Evolutionary conservation across 495 filamentous ascomycete species (phyloP).

Genomic region (Penicillium bovifimosum): DNA sequence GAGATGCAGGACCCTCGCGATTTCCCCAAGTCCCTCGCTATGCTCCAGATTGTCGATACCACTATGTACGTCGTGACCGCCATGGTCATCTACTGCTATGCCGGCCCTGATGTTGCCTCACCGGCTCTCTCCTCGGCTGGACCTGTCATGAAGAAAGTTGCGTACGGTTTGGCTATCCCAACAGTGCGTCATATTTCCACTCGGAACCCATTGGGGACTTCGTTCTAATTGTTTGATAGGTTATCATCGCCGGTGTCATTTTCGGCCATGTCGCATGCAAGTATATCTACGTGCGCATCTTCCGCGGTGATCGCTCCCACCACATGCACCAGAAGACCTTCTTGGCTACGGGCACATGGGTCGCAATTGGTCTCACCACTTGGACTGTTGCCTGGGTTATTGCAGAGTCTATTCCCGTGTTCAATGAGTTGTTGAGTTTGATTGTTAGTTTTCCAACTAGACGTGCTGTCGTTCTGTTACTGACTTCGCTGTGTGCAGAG

Average conservation of each 20-base stretch:
- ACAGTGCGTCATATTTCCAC: conserved; percentile 36
- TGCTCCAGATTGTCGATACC: conserved; percentile 57
- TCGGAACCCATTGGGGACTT: no score
- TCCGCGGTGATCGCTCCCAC: conserved; percentile 43
- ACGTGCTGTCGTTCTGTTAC: not conserved
- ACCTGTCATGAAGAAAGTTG: conserved; percentile 57
- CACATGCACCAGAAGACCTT: conserved; percentile 52
- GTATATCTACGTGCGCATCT: conserved; percentile 59
- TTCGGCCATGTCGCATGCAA: conserved; percentile 55
- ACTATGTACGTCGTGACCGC: conserved; percentile 61
- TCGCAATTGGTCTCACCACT: conserved; percentile 48
- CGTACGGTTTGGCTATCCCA: conserved; percentile 70
- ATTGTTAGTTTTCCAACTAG: conserved; percentile 15
- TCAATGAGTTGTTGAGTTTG: conserved; percentile 53
- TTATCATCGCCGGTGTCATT: conserved; percentile 63
- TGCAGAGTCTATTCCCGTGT: conserved; percentile 64
- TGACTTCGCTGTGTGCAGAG: conserved; percentile 15
- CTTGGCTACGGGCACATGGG: conserved; percentile 46
- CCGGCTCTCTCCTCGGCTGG: conserved; percentile 66
- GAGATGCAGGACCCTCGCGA: conserved; percentile 64
- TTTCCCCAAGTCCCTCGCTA: conserved; percentile 56
- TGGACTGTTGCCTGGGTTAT: conserved; percentile 63
- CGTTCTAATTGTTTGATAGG: conserved; percentile 10
- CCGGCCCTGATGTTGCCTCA: conserved; percentile 57
- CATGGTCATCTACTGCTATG: conserved; percentile 64